phyloP scores from a whole-genome alignment of 2,329 filamentous ascomycete species.

The Mycosphaerella sp. region DNA sequence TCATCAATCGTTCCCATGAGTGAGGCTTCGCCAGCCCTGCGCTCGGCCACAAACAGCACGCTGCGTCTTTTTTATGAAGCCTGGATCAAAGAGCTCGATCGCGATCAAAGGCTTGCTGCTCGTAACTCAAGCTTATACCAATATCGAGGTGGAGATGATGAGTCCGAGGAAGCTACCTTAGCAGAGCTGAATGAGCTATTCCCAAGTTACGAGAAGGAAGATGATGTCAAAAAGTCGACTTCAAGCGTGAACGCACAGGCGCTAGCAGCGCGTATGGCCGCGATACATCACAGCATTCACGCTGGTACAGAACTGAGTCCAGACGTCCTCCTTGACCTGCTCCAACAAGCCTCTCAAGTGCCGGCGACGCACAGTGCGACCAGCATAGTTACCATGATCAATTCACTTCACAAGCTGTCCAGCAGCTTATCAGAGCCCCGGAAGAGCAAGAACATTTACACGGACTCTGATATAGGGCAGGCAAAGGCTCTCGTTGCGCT shows the following conservation, averaged over 20 bases:
- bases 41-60: constrained; percentile 55
- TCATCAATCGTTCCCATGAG: constrained; percentile 11
- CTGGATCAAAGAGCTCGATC: constrained; percentile 71
- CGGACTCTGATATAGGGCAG: constrained; percentile 69
- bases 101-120: constrained; percentile 69
- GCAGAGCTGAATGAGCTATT: constrained; percentile 76
- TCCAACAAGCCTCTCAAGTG: constrained; percentile 12
- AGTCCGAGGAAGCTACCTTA: constrained; percentile 67
- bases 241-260: constrained; percentile 17
- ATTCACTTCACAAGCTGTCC: constrained; percentile 5
- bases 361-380: background rate
- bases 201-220: constrained; percentile 62
- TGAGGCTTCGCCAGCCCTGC: constrained; percentile 16
- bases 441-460: constrained; percentile 67
- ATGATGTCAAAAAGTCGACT: background rate
- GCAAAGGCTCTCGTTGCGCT: constrained; percentile 66
- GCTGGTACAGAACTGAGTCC: constrained; percentile 1
- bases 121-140: constrained; percentile 72
- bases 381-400: constrained; percentile 7
- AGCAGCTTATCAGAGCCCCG: background rate
- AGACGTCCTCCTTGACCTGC: constrained; percentile 18
- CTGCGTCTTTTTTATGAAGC: constrained; percentile 69
- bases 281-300: constrained; percentile 22
- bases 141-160: constrained; percentile 70
- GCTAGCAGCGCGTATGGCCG: constrained; percentile 23